Evolutionary conservation across 352 stramenopile species (phyloP), one percentile per base, ranked within the genome.

Genomic region (Thalassiosira mediterranea): DNA sequence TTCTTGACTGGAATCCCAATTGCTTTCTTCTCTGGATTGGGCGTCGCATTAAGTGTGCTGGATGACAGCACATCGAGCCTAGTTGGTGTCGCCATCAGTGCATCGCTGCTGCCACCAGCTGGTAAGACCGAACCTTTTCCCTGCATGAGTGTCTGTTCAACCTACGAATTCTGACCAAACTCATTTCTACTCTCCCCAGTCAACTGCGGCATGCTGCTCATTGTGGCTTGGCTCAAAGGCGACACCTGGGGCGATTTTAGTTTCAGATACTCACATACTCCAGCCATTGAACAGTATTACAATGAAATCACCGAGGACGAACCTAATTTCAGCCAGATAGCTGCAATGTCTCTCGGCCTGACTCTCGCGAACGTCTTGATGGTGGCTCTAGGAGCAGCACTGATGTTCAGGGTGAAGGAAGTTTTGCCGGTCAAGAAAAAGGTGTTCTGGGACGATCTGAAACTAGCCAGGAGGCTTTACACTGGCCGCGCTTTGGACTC

Each of bases 361-460:
- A 95, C 90, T 2, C 17, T 95, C 0, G 67, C 89, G 0, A 96
- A 96, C 70, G 93, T 96, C 57, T 23, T 88, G 15, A 86, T 82
- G 46, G 94, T 96, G 58, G 88, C 83, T 54, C 21, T 94, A 13
- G 64, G 75, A 40, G 88, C 72, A 2, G 84, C 87, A 0, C 26
- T 92, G 8, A 94, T 95, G 83, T 94, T 96, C 58, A 48, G 81
- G 49, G 40, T 96, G 46, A 95, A 96, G 59, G 91, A 95, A 59
- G 84, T 94, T 0, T 68, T 88, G 25, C 86, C 88, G 11, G 56
- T 93, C 13, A 42, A 67, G 17, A 86, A 86, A 52, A 82, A 68
- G 34, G 65, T 77, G 4, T 86, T 86, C 59, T 86, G 78, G 78
- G 21, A 58, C 7, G 75, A 88, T 59, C 67, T 87, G 47, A 70